These are phyloP conservation scores for Cystobasidium tubakii DNA, from an alignment of 768 basidiomycete genomes.

Conservation along the genomic window DNA sequence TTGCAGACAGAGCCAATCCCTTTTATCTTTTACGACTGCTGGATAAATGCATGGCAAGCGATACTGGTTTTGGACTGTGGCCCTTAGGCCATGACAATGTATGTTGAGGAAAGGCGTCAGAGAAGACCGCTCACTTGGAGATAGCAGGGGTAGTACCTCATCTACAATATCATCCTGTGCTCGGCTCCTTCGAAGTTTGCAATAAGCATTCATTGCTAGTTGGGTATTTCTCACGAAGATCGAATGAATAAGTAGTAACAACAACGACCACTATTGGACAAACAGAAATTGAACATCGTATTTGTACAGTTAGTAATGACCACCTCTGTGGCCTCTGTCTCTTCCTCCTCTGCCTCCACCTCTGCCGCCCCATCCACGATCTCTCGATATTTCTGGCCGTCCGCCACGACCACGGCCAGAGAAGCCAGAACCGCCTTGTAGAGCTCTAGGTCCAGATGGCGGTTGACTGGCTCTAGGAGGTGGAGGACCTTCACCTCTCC, in stretches of 20 bases:
- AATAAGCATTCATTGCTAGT: neutral
- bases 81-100: too few relatives aligned
- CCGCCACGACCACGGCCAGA: neutral
- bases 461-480: conserved; percentile 23
- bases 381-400: neutral
- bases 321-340: neutral
- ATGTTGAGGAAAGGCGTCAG: too few relatives aligned
- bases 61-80: too few relatives aligned
- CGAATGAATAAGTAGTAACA: neutral
- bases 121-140: too few relatives aligned
- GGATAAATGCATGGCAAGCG: too few relatives aligned
- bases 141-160: too few relatives aligned
- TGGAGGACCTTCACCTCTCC: neutral
- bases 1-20: too few relatives aligned
- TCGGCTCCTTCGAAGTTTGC: neutral
- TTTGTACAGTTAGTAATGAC: conserved; percentile 2
- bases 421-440: neutral
- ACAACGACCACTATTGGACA: neutral
- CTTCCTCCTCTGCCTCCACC: neutral
- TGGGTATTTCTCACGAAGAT: neutral
- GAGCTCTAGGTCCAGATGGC: conserved; percentile 19
- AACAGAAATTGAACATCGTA: neutral
- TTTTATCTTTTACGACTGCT: too few relatives aligned
- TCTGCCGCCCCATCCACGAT: neutral
- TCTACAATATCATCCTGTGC: too few relatives aligned